Conservation (phyloP, 2,329 filamentous ascomycete genomes). For the Pseudocercospora fijiensis region DNA sequence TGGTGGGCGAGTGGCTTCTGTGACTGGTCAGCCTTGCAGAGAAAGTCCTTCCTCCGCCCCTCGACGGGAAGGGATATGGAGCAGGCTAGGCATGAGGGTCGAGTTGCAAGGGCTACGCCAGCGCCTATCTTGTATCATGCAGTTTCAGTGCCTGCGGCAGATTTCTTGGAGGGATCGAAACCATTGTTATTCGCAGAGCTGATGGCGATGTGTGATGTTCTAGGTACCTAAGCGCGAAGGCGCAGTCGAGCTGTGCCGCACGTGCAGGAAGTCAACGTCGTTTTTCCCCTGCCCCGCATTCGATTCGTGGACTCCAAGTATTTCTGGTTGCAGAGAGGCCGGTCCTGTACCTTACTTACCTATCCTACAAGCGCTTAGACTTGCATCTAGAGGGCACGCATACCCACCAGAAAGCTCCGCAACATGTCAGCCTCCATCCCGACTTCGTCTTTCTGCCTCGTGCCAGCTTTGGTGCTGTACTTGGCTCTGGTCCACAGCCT, state of each 20-base stretch:
- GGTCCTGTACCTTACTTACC: too few species aligned
- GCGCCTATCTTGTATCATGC: background rate
- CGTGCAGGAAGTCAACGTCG: background rate
- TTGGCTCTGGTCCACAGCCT: background rate
- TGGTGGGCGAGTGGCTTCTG: background rate
- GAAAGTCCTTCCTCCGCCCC: background rate
- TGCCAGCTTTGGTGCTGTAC: background rate
- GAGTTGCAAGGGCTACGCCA: background rate
- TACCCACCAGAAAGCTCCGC: background rate
- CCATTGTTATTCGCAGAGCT: background rate
- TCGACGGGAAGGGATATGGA: background rate
- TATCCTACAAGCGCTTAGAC: background rate
- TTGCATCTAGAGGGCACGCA: background rate
- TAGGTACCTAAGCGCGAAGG: background rate
- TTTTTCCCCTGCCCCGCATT: background rate
- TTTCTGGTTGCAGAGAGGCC: too few species aligned
- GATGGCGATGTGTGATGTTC: background rate
- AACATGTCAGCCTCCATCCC: background rate
- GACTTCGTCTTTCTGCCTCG: background rate
- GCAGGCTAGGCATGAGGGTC: background rate
- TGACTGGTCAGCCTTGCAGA: background rate
- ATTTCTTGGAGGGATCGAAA: background rate
- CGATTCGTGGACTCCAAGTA: background rate
- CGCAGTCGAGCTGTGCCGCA: background rate
- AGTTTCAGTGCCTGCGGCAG: background rate